These are phyloP conservation scores for Backusella parvicylindrica DNA, from an alignment of 192 early-diverging fungal species.

Conservation along the genomic window DNA sequence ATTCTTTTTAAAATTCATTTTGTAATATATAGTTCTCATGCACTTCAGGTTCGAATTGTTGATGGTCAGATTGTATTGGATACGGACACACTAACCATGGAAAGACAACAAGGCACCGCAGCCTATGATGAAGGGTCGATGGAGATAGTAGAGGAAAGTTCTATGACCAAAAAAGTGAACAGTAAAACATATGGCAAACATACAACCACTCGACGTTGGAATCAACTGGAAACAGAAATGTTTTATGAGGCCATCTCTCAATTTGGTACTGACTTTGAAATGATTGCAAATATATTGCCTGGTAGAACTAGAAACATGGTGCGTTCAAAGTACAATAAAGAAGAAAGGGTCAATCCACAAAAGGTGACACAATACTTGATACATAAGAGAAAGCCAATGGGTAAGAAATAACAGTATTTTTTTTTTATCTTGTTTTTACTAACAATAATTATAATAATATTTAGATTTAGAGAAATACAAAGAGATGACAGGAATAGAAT, in stretches of 20 bases:
- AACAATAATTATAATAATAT: not conserved
- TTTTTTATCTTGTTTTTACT: no score
- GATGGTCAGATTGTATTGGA: constrained; percentile 36
- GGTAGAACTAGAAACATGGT: constrained; percentile 22
- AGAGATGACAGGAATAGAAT: not conserved
- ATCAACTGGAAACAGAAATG: constrained; percentile 14
- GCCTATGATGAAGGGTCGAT: constrained; percentile 6
- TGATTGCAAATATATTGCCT: constrained; percentile 25
- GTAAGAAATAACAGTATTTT: no score
- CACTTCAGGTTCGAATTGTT: constrained; percentile 30
- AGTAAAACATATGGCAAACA: constrained; percentile 23
- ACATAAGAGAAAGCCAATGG: constrained; percentile 20
- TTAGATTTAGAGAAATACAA: constrained; percentile 15
- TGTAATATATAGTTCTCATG: constrained; percentile 22
- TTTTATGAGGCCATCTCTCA: constrained; percentile 34
- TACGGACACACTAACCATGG: constrained; percentile 19
- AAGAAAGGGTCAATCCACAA: constrained; percentile 23
- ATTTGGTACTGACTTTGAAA: constrained; percentile 40
- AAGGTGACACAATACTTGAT: constrained; percentile 27
- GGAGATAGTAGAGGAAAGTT: constrained; percentile 30
- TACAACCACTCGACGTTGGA: constrained; percentile 13
- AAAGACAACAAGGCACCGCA: not conserved
- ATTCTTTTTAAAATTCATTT: not conserved
- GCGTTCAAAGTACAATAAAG: constrained; percentile 29
- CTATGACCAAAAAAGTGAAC: constrained; percentile 20